These are phyloP conservation scores for Mollisiaceae sp. DNA, from an alignment of 2,329 filamentous ascomycete species.

Conservation along the genomic window DNA sequence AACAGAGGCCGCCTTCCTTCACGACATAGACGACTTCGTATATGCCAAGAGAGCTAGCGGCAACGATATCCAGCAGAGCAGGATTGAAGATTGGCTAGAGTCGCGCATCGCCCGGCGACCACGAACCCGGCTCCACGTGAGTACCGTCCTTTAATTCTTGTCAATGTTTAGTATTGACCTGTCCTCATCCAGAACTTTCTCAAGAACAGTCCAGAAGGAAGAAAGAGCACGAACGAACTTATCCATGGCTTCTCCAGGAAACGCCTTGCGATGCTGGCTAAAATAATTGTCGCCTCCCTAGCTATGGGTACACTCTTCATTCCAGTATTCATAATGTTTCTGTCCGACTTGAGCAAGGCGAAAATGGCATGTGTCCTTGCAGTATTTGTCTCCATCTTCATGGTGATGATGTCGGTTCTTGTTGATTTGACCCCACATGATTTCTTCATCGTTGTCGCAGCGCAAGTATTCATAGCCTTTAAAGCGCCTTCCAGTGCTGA, in stretches of 20 bases:
- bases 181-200: slow-evolving; percentile 7
- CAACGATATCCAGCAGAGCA: not conserved
- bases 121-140: slow-evolving; percentile 4
- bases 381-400: slow-evolving; percentile 16
- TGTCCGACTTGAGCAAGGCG: slow-evolving; percentile 10
- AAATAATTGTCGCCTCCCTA: slow-evolving; percentile 7
- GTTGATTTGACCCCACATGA: slow-evolving; percentile 21
- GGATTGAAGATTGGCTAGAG: slow-evolving; percentile 11
- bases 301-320: slow-evolving; percentile 16
- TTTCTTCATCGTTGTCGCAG: slow-evolving; percentile 23
- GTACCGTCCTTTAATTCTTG: not conserved
- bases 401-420: slow-evolving; percentile 11
- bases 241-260: slow-evolving; percentile 4
- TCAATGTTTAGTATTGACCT: not conserved
- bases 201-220: not conserved
- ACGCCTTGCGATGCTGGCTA: not conserved
- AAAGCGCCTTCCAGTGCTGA: not conserved
- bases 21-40: slow-evolving; percentile 25
- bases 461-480: slow-evolving; percentile 10
- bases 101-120: not conserved
- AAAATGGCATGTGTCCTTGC: slow-evolving; percentile 21
- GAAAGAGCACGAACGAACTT: not conserved
- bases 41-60: slow-evolving; percentile 1
- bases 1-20: slow-evolving; percentile 25
- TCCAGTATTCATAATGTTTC: slow-evolving; percentile 26